Percentiles rank a stretch among this genome's conserved stretches.
These are phyloP conservation scores for Tulasnella sp. DNA, from an alignment of 768 basidiomycete genomes.

Conservation along the genomic window DNA sequence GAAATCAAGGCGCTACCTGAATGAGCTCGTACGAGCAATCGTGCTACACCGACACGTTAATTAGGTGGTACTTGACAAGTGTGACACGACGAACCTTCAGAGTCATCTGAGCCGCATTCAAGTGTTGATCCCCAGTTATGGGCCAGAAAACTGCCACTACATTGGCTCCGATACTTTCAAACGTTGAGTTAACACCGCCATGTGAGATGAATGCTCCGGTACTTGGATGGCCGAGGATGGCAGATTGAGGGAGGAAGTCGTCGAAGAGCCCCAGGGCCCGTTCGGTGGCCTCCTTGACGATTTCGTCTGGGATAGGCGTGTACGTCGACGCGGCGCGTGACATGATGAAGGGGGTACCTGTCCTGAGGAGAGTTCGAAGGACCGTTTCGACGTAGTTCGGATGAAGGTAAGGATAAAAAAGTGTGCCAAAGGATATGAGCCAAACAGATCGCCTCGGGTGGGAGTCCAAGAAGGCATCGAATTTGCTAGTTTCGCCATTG, in stretches of 20 bases:
- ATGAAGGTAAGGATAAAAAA: background rate
- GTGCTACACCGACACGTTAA: background rate
- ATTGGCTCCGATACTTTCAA: background rate
- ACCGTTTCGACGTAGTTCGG: background rate
- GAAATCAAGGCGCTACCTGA: background rate
- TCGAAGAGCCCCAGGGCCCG: background rate
- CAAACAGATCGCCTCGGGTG: background rate
- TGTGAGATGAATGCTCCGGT: background rate
- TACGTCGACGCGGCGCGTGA: background rate
- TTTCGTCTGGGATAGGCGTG: background rate
- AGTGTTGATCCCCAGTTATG: background rate
- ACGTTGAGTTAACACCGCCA: background rate
- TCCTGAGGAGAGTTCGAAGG: background rate
- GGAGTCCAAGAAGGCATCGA: background rate
- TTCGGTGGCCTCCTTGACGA: background rate
- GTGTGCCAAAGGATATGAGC: slow-evolving; percentile 1
- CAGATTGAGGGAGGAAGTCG: background rate
- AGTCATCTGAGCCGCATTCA: background rate
- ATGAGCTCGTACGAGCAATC: background rate
- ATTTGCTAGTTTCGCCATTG: background rate
- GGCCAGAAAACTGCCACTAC: slow-evolving; percentile 8
- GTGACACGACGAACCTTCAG: background rate
- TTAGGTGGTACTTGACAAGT: too few species aligned
- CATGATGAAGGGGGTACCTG: background rate
- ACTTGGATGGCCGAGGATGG: background rate